A percentile compares a stretch with the other conserved stretches of the same genome.
Evolutionary conservation across 2,329 filamentous ascomycete species (phyloP).

Genomic region (Chaetomium strumarium): DNA sequence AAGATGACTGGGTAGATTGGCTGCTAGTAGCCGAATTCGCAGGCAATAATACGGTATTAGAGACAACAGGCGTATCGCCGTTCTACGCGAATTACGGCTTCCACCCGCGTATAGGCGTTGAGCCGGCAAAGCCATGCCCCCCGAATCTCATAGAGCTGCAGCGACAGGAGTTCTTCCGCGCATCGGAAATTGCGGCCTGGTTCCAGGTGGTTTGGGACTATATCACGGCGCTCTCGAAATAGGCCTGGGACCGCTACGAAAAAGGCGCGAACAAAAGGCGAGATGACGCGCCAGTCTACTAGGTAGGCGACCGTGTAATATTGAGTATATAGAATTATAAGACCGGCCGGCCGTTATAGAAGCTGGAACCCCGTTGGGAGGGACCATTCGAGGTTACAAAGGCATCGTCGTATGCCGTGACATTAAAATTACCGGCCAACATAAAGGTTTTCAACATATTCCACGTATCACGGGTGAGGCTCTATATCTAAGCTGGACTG

Average conservation of each 20-base stretch:
- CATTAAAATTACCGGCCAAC: neutral
- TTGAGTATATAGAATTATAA: neutral
- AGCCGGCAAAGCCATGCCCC: neutral
- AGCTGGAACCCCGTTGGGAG: neutral
- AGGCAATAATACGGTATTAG: neutral
- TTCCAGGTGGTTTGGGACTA: neutral
- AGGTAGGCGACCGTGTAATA: neutral
- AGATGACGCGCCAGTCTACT: neutral
- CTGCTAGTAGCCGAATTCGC: neutral
- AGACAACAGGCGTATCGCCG: neutral
- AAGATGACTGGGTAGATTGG: neutral
- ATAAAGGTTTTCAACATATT: conserved; percentile 3
- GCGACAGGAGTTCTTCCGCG: neutral
- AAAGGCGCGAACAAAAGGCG: neutral
- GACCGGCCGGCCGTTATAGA: neutral
- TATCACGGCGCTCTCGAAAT: neutral
- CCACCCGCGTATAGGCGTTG: neutral
- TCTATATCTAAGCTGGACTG: neutral
- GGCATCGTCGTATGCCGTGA: neutral
- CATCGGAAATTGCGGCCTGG: neutral
- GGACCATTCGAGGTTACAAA: neutral
- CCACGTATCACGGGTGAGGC: neutral
- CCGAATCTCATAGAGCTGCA: neutral
- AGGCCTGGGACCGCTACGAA: neutral
- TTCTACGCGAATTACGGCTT: neutral